Conservation (phyloP, 129 eudicot genomes). For the Scalesia atractyloides region DNA sequence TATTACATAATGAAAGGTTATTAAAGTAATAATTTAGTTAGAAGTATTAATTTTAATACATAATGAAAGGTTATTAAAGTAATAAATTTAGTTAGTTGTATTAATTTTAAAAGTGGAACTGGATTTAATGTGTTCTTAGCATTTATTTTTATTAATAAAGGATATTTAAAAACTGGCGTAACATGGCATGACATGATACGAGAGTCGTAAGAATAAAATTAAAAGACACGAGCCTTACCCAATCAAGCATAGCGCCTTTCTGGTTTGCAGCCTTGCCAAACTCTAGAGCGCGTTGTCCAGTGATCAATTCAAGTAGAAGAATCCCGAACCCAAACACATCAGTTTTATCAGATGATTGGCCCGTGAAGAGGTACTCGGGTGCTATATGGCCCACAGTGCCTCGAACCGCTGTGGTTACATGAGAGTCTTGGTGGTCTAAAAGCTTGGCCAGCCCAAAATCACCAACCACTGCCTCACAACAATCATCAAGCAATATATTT, state of each 20-base stretch:
- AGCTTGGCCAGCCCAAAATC: constrained; percentile 92
- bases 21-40: too few relatives aligned
- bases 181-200: too few relatives aligned
- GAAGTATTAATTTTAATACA: too few relatives aligned
- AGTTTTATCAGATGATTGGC: constrained; percentile 88
- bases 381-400: constrained; percentile 95
- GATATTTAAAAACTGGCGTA: too few relatives aligned
- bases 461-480: constrained; percentile 89
- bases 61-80: too few relatives aligned
- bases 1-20: too few relatives aligned
- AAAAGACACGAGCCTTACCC: constrained; percentile 47
- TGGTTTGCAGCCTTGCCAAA: constrained; percentile 83
- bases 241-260: constrained; percentile 87
- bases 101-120: too few relatives aligned
- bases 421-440: constrained; percentile 85
- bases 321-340: constrained; percentile 90
- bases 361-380: constrained; percentile 88
- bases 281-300: constrained; percentile 81
- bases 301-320: constrained; percentile 77
- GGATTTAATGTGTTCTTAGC: too few relatives aligned
- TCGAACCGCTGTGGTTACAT: constrained; percentile 85
- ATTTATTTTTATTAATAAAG: too few relatives aligned
- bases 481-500: constrained; percentile 74
- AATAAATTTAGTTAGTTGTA: too few relatives aligned
- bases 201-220: neutral